These are phyloP conservation scores for Irpex sp. DNA, from an alignment of 1,284 basidiomycete genomes.

Conservation along the genomic window DNA sequence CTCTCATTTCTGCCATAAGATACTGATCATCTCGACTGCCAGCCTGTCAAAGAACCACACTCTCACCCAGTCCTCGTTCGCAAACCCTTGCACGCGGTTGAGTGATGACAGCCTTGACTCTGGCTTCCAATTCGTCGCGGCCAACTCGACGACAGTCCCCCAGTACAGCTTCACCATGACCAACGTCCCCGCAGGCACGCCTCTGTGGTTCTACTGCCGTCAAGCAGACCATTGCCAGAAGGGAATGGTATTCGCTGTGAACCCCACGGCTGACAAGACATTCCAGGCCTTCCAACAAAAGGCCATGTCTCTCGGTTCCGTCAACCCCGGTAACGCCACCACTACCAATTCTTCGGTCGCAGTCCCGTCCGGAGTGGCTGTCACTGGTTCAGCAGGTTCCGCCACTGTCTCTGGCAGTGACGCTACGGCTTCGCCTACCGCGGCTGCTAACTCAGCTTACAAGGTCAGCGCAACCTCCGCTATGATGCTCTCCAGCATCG, in stretches of 20 bases:
- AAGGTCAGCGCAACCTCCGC: constrained; percentile 15
- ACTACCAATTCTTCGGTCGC: constrained; percentile 7
- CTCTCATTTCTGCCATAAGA: not conserved
- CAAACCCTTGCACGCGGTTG: constrained; percentile 36
- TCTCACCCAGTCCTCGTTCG: constrained; percentile 58
- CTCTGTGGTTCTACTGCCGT: constrained; percentile 40
- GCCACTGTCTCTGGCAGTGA: constrained; percentile 6
- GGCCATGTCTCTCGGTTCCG: constrained; percentile 20
- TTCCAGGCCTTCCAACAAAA: constrained; percentile 32
- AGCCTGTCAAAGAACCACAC: constrained; percentile 40
- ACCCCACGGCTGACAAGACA: constrained; percentile 28
- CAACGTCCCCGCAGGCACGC: constrained; percentile 28
- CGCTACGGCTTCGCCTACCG: constrained; percentile 10
- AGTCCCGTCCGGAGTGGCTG: constrained; percentile 3
- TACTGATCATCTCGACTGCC: constrained; percentile 5
- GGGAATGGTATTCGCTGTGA: constrained; percentile 41
- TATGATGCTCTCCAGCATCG: constrained; percentile 22
- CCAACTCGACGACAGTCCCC: constrained; percentile 27
- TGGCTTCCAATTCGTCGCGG: constrained; percentile 33
- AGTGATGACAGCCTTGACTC: constrained; percentile 38
- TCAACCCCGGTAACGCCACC: constrained; percentile 7
- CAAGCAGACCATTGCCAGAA: constrained; percentile 32
- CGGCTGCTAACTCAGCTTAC: constrained; percentile 5
- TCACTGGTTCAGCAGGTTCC: constrained; percentile 2
- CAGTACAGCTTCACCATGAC: constrained; percentile 32